phyloP scores from a whole-genome alignment of 768 basidiomycete genomes.

The Russula lepida region DNA sequence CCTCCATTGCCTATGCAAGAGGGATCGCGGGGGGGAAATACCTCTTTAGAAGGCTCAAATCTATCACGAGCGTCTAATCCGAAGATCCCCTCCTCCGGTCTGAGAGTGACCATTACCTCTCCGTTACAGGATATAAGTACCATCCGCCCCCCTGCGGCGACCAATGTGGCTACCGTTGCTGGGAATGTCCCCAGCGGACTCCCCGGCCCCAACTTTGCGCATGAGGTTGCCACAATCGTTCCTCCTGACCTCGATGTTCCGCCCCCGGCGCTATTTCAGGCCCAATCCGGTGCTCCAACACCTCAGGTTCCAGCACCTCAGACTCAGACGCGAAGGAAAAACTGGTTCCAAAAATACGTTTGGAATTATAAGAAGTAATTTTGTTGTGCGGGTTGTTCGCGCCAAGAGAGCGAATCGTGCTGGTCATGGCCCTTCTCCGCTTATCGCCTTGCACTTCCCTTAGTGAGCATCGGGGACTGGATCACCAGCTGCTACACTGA shows the following conservation, averaged over 20 bases:
- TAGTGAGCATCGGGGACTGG: not conserved
- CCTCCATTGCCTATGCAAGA: not conserved
- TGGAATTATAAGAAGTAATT: not conserved
- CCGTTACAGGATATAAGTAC: too few relatives aligned
- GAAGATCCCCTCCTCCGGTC: not conserved
- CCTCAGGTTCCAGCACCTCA: too few relatives aligned
- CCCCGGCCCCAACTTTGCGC: not conserved
- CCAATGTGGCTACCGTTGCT: not conserved
- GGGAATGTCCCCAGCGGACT: too few relatives aligned
- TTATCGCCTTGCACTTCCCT: not conserved
- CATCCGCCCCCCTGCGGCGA: not conserved
- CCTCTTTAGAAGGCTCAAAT: not conserved
- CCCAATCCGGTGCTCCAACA: not conserved
- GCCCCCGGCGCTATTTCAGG: not conserved
- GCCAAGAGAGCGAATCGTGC: not conserved
- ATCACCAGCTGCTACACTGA: not conserved
- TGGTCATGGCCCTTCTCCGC: not conserved
- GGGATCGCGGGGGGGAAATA: not conserved
- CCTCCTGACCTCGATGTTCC: not conserved
- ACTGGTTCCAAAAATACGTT: not conserved
- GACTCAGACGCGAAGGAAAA: not conserved
- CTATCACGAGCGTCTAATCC: too few relatives aligned
- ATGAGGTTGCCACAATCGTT: not conserved
- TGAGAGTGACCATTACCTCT: too few relatives aligned
- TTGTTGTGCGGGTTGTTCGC: not conserved